These are phyloP conservation scores for Podosphaera fusca DNA, from an alignment of 2,329 filamentous ascomycete species.

Conservation along the genomic window DNA sequence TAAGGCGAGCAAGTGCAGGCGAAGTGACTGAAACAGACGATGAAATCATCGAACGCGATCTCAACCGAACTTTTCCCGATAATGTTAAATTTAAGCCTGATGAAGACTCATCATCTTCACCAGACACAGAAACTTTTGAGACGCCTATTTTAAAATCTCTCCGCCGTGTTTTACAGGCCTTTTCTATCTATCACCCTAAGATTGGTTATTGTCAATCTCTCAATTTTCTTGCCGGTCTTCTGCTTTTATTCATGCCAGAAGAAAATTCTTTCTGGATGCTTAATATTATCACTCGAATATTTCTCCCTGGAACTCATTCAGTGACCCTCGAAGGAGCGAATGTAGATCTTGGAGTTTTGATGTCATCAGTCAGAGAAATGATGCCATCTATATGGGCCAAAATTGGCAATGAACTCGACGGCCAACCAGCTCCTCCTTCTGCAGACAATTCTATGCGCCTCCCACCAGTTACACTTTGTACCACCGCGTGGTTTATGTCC, in stretches of 20 bases:
- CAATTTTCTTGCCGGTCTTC: slow-evolving; percentile 77
- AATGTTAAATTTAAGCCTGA: slow-evolving; percentile 70
- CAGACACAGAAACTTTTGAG: slow-evolving; percentile 23
- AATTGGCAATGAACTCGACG: slow-evolving; percentile 55
- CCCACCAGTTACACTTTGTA: slow-evolving; percentile 75
- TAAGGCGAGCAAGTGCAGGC: slow-evolving; percentile 36
- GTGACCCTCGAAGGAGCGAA: slow-evolving; percentile 78
- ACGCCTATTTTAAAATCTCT: slow-evolving; percentile 61
- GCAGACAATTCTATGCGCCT: slow-evolving; percentile 26
- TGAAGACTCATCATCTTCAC: slow-evolving; percentile 15
- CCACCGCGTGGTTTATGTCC: slow-evolving; percentile 96
- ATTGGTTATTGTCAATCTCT: slow-evolving; percentile 93
- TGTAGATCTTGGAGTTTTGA: slow-evolving; percentile 80
- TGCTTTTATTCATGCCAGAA: slow-evolving; percentile 73
- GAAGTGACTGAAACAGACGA: slow-evolving; percentile 47
- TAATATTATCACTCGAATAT: slow-evolving; percentile 72
- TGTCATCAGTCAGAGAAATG: slow-evolving; percentile 62
- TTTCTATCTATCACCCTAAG: slow-evolving; percentile 70
- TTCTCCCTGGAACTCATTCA: slow-evolving; percentile 80
- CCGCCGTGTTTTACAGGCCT: slow-evolving; percentile 68
- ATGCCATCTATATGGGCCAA: slow-evolving; percentile 72
- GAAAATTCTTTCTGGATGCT: slow-evolving; percentile 85
- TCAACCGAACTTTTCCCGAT: slow-evolving; percentile 86
- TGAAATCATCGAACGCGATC: slow-evolving; percentile 80
- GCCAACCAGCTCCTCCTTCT: slow-evolving; percentile 8